These are phyloP conservation scores for Annona cherimola DNA, from an alignment of 164 flowering plant genomes.

Conservation along the genomic window DNA sequence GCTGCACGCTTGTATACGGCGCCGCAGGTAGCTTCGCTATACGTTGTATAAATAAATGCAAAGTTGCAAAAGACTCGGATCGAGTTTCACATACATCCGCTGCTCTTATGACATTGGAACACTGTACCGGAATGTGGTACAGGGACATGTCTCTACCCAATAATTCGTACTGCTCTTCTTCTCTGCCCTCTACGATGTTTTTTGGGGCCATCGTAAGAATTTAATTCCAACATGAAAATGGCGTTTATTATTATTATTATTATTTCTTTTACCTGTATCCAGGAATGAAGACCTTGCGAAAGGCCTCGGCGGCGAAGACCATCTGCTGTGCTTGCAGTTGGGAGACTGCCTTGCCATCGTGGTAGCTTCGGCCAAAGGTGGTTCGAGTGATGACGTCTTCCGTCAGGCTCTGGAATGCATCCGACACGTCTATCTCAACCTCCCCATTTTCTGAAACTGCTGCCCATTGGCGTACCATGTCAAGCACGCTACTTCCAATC, in stretches of 20 bases:
- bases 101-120: no score
- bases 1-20: no score
- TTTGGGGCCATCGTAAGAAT: neutral
- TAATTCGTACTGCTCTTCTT: no score
- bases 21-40: no score
- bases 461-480: conserved; percentile 68
- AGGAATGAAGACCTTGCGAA: conserved; percentile 74
- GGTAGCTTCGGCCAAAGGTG: conserved; percentile 77
- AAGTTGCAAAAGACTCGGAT: no score
- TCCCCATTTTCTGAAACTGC: conserved; percentile 42
- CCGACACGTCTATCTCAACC: conserved; percentile 76
- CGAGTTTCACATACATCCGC: no score
- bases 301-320: conserved; percentile 72
- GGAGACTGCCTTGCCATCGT: conserved; percentile 77
- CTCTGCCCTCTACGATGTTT: no score
- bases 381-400: conserved; percentile 75
- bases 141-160: no score
- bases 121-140: no score
- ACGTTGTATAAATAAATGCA: no score
- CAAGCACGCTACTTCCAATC: conserved; percentile 58
- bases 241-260: neutral
- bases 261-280: conserved; percentile 55
- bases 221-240: neutral
- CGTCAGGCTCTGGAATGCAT: conserved; percentile 58
- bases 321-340: conserved; percentile 72